These are phyloP conservation scores for Exophiala sideris DNA, from an alignment of 2,329 filamentous ascomycete genomes.

Conservation along the genomic window DNA sequence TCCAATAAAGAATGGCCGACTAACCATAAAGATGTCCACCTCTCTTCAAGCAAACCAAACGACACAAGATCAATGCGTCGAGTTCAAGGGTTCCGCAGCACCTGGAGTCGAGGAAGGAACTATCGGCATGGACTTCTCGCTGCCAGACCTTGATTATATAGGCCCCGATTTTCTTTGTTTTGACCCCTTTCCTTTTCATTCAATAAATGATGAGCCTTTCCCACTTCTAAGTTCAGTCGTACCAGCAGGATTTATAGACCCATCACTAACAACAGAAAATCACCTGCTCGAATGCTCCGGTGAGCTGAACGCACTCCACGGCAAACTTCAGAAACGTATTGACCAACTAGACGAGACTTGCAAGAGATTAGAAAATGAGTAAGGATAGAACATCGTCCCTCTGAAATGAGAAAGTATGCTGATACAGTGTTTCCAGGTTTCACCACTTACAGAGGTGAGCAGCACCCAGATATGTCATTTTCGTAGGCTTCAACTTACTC, in stretches of 20 bases:
- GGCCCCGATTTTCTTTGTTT: constrained; percentile 1
- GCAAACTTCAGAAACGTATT: neutral
- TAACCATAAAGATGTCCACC: neutral
- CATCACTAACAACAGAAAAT: neutral
- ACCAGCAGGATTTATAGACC: neutral
- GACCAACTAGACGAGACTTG: neutral
- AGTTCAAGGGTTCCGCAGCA: neutral
- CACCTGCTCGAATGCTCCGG: neutral
- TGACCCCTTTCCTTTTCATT: constrained; percentile 2
- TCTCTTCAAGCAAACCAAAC: neutral
- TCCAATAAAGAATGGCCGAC: neutral
- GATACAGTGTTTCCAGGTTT: neutral
- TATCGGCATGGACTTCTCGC: neutral
- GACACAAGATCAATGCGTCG: neutral
- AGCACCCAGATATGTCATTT: neutral
- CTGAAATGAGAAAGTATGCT: neutral
- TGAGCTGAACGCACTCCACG: neutral
- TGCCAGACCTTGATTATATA: neutral
- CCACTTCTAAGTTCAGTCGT: neutral
- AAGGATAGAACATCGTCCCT: neutral
- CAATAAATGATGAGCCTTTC: neutral
- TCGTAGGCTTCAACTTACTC: neutral
- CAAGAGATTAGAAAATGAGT: neutral
- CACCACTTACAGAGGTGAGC: neutral
- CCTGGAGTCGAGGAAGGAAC: neutral